A percentile compares a stretch with the other conserved stretches of the same genome.
These are phyloP conservation scores for Exutisphaerella laricina DNA, from an alignment of 2,329 filamentous ascomycete genomes.

Conservation along the genomic window DNA sequence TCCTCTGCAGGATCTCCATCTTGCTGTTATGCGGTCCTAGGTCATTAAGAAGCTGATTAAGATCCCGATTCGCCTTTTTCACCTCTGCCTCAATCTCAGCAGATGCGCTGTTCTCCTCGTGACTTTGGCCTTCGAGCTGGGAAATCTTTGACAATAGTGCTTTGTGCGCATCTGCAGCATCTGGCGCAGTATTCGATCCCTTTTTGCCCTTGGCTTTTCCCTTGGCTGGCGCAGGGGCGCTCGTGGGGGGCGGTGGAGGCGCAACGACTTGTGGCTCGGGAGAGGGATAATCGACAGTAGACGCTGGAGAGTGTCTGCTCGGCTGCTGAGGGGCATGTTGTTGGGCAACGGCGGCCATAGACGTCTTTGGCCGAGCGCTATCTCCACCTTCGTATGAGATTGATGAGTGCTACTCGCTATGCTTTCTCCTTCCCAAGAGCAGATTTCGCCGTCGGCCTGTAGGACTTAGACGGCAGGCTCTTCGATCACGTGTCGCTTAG, in stretches of 20 bases:
- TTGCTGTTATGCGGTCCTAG: slow-evolving; percentile 91
- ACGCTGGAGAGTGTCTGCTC: slow-evolving; percentile 28
- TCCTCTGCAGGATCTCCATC: slow-evolving; percentile 82
- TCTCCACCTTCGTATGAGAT: slow-evolving; percentile 2
- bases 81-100: slow-evolving; percentile 94
- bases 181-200: slow-evolving; percentile 59
- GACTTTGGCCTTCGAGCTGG: slow-evolving; percentile 87
- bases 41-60: slow-evolving; percentile 74
- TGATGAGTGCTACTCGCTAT: too few species aligned
- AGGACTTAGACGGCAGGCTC: not conserved
- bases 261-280: slow-evolving; percentile 21
- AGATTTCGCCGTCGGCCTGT: too few species aligned
- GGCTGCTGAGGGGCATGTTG: slow-evolving; percentile 22
- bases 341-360: slow-evolving; percentile 32
- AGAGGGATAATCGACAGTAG: slow-evolving; percentile 31
- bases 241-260: slow-evolving; percentile 37
- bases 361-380: slow-evolving; percentile 2
- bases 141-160: slow-evolving; percentile 89
- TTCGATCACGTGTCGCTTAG: not conserved
- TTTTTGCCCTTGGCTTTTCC: slow-evolving; percentile 64
- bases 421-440: too few species aligned
- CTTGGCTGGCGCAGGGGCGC: slow-evolving; percentile 47
- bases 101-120: slow-evolving; percentile 91
- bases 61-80: slow-evolving; percentile 85
- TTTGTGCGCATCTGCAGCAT: slow-evolving; percentile 85